Conservation (phyloP, 495 filamentous ascomycete genomes). For the Articulospora tetracladia region DNA sequence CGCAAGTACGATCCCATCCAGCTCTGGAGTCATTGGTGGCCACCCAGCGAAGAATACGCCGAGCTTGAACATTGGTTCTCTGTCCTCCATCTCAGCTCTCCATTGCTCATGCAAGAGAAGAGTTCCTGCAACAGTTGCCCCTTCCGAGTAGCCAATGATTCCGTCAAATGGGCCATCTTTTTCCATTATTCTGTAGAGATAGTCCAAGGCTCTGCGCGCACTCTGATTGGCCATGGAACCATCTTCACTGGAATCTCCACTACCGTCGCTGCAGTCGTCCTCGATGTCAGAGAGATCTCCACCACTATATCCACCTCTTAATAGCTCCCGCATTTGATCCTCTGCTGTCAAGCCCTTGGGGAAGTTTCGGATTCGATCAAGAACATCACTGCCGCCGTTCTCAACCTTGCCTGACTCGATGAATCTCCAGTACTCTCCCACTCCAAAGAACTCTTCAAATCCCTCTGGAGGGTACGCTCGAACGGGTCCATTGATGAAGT, state of each 20-base stretch:
- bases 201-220: conserved; percentile 29
- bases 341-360: conserved; percentile 44
- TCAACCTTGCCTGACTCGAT: conserved; percentile 39
- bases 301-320: conserved; percentile 24
- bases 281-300: conserved; percentile 31
- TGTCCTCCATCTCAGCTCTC: conserved; percentile 32
- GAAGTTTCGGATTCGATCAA: conserved; percentile 45
- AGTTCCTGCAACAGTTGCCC: conserved; percentile 53
- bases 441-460: conserved; percentile 51
- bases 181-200: conserved; percentile 36
- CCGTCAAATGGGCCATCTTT: conserved; percentile 43
- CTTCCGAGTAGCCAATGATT: conserved; percentile 61
- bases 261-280: not conserved
- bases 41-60: conserved; percentile 53
- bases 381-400: conserved; percentile 40
- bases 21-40: conserved; percentile 43
- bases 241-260: conserved; percentile 31
- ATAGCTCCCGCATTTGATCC: conserved; percentile 43
- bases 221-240: conserved; percentile 30
- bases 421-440: conserved; percentile 47
- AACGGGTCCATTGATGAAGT: conserved; percentile 44
- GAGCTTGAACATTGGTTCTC: conserved; percentile 45
- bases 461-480: conserved; percentile 42
- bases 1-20: conserved; percentile 34
- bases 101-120: conserved; percentile 46